These are phyloP conservation scores for Fraxinus quadrangulata DNA, from an alignment of 257 asterid genomes.

Conservation along the genomic window DNA sequence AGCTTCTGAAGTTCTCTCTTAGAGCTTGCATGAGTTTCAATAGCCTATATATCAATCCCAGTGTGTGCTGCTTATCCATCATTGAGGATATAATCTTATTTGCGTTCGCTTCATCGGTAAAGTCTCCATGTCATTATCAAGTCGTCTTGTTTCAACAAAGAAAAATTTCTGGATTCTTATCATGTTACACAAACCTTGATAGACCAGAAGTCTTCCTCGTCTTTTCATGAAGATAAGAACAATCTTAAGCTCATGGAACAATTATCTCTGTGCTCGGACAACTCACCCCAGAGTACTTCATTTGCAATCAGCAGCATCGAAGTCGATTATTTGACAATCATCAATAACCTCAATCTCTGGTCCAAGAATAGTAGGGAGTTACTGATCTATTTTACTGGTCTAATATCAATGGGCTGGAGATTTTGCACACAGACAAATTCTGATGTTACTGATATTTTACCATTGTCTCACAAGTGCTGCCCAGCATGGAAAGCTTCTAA, in stretches of 20 bases:
- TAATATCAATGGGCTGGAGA: not conserved
- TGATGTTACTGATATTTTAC: not conserved
- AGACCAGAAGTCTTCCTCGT: not conserved
- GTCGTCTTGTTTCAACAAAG: too few relatives aligned
- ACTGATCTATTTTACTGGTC: not conserved
- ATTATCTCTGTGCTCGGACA: not conserved
- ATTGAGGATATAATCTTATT: not conserved
- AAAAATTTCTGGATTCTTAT: too few relatives aligned
- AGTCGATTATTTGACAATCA: not conserved
- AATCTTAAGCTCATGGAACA: not conserved
- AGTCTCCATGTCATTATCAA: too few relatives aligned
- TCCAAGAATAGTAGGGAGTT: too few relatives aligned
- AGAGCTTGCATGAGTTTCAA: not conserved
- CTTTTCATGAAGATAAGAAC: too few relatives aligned
- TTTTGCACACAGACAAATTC: not conserved
- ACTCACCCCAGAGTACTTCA: not conserved
- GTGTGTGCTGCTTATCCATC: not conserved
- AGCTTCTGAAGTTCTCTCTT: not conserved
- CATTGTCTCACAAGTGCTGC: constrained; percentile 26
- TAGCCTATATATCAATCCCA: not conserved
- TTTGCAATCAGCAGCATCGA: not conserved
- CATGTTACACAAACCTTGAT: not conserved
- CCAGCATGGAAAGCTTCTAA: constrained; percentile 75
- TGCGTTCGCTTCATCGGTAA: too few relatives aligned
- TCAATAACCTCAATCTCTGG: not conserved